Evolutionary conservation across 108 stramenopile genomes (phyloP).

Genomic region (Mayamaea pseudoterrestris): DNA sequence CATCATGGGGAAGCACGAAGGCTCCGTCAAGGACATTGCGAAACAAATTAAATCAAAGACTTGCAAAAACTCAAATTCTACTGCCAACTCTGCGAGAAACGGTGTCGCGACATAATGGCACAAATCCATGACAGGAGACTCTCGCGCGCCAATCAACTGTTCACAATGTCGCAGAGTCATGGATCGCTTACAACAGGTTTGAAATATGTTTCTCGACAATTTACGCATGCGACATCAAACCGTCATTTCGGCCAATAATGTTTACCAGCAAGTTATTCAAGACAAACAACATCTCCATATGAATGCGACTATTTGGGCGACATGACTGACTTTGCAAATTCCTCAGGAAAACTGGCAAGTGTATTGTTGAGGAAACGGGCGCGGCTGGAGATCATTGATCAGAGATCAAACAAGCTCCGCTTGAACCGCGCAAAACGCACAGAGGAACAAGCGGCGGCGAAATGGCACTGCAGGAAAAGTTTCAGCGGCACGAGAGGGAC

Average conservation of each 20-base stretch:
- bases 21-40: conserved; percentile 79
- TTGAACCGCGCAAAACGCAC: conserved; percentile 28
- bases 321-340: conserved; percentile 92
- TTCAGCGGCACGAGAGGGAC: conserved; percentile 52
- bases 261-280: conserved; percentile 96
- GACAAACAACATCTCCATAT: conserved; percentile 98
- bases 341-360: conserved; percentile 88
- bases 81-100: conserved; percentile 98
- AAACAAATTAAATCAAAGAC: conserved; percentile 90
- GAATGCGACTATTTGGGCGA: conserved; percentile 96
- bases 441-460: conserved; percentile 36
- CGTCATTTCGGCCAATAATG: conserved; percentile 91
- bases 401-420: conserved; percentile 54
- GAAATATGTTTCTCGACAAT: conserved; percentile 73
- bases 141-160: conserved; percentile 33
- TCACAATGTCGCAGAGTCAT: conserved; percentile 55
- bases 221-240: conserved; percentile 84
- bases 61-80: conserved; percentile 94
- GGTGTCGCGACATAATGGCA: conserved; percentile 94
- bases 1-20: conserved; percentile 71
- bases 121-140: conserved; percentile 92
- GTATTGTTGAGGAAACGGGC: conserved; percentile 93
- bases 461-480: conserved; percentile 28
- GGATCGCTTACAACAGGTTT: conserved; percentile 83
- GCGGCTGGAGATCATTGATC: conserved; percentile 93